A percentile compares a stretch with the other conserved stretches of the same genome.
Evolutionary conservation across 192 early-diverging fungal species (phyloP).

Genomic region (Funneliformis mosseae): DNA sequence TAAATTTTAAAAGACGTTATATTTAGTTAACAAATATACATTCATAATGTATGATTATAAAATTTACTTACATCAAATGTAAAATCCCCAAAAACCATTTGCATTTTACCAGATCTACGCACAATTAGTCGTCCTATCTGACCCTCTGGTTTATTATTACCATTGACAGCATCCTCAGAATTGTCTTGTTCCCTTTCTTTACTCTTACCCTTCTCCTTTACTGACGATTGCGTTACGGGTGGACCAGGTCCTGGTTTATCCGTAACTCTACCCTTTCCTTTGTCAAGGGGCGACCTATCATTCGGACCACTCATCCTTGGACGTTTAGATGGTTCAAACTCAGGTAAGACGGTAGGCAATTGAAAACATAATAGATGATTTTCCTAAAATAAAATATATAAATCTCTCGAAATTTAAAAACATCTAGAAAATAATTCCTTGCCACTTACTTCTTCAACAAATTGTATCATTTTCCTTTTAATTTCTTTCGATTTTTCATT

Average conservation of each 20-base stretch:
- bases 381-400: not conserved
- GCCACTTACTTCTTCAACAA: not conserved
- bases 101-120: slow-evolving; percentile 8
- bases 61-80: slow-evolving; percentile 11
- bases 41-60: not conserved
- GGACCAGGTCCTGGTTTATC: not conserved
- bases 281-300: not conserved
- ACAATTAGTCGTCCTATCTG: slow-evolving; percentile 11
- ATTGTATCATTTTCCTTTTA: not conserved
- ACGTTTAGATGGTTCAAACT: slow-evolving; percentile 15
- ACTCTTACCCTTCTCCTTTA: not conserved
- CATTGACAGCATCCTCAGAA: not conserved
- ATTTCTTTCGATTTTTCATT: not conserved
- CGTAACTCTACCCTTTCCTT: not conserved
- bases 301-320: not conserved
- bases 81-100: slow-evolving; percentile 10
- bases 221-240: not conserved
- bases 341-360: slow-evolving; percentile 1
- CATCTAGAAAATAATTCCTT: not conserved
- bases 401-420: not conserved
- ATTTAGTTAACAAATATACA: not conserved
- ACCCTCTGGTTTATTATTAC: slow-evolving; percentile 7
- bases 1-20: not conserved
- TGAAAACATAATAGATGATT: slow-evolving; percentile 17
- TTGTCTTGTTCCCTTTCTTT: not conserved